A percentile compares a stretch with the other conserved stretches of the same genome.
Conservation (phyloP, 257 asterid species). For the Solanum virginianum region DNA sequence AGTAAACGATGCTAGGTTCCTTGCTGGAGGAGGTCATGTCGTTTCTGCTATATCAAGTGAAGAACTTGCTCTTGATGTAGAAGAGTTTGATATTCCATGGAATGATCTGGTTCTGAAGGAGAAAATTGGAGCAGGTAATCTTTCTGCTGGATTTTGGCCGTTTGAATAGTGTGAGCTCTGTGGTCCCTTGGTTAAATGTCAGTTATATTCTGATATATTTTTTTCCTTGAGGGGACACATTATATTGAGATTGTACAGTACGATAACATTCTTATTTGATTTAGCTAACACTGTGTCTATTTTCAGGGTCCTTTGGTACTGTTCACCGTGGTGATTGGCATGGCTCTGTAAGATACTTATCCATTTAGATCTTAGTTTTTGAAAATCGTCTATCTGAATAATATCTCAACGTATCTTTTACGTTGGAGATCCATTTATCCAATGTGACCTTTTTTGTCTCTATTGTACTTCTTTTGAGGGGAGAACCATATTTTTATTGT, state of each 20-base stretch:
- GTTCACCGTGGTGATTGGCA: conserved; percentile 99
- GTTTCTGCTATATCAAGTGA: conserved; percentile 26
- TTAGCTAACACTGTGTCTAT: conserved; percentile 7
- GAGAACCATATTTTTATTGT: neutral
- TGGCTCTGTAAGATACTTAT: conserved; percentile 70
- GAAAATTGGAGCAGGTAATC: conserved; percentile 86
- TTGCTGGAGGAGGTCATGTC: conserved; percentile 37
- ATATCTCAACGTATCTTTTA: neutral
- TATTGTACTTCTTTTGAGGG: neutral
- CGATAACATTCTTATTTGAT: neutral
- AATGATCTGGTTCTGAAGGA: conserved; percentile 77
- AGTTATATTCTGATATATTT: neutral
- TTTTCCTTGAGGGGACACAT: neutral
- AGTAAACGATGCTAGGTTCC: conserved; percentile 20
- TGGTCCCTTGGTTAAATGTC: neutral
- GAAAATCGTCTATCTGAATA: neutral
- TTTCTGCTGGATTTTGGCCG: conserved; percentile 5
- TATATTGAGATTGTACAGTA: neutral
- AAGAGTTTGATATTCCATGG: conserved; percentile 82
- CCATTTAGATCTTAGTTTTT: conserved; percentile 7
- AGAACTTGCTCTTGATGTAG: conserved; percentile 49
- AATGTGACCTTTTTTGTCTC: neutral
- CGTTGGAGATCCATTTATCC: neutral
- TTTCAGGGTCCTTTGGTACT: conserved; percentile 93
- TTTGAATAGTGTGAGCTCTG: neutral